Conservation (phyloP, 768 basidiomycete genomes). For the Vararia minispora region DNA sequence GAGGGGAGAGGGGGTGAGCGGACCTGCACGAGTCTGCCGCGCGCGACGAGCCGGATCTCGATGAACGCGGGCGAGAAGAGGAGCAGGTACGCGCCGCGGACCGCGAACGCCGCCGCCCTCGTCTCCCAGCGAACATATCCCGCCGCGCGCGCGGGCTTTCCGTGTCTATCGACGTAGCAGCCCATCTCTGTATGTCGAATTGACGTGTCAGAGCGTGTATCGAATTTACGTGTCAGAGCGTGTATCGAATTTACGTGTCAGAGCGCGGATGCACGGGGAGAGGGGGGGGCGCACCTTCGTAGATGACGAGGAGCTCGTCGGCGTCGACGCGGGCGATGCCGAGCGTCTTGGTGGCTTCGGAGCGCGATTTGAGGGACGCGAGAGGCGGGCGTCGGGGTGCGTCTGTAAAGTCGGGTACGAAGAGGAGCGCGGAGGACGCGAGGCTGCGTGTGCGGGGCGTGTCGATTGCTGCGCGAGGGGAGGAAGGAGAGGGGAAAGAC, state of each 20-base stretch:
- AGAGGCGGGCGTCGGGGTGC: conserved; percentile 29
- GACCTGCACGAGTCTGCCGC: conserved; percentile 71
- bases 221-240: neutral
- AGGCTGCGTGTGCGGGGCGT: no score
- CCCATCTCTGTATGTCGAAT: conserved; percentile 46
- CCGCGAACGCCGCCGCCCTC: conserved; percentile 48
- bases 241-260: neutral
- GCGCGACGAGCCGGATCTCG: conserved; percentile 56
- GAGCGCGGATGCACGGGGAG: neutral
- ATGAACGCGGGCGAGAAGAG: conserved; percentile 68
- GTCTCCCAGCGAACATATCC: conserved; percentile 74
- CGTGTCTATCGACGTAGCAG: conserved; percentile 64
- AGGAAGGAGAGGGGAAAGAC: conserved; percentile 13
- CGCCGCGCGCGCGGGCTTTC: conserved; percentile 46
- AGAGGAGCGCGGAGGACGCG: conserved; percentile 25
- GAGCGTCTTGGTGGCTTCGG: conserved; percentile 49
- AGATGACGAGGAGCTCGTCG: conserved; percentile 58
- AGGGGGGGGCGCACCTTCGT: conserved; percentile 44
- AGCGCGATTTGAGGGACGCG: conserved; percentile 43
- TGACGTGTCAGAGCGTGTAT: neutral
- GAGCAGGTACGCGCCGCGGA: conserved; percentile 52
- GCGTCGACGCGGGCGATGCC: conserved; percentile 49
- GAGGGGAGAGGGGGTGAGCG: no score
- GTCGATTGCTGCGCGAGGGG: neutral
- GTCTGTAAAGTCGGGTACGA: conserved; percentile 51